Evolutionary conservation across 495 filamentous ascomycete species (phyloP).

Genomic region (Podospora bellae-mahoneyi): DNA sequence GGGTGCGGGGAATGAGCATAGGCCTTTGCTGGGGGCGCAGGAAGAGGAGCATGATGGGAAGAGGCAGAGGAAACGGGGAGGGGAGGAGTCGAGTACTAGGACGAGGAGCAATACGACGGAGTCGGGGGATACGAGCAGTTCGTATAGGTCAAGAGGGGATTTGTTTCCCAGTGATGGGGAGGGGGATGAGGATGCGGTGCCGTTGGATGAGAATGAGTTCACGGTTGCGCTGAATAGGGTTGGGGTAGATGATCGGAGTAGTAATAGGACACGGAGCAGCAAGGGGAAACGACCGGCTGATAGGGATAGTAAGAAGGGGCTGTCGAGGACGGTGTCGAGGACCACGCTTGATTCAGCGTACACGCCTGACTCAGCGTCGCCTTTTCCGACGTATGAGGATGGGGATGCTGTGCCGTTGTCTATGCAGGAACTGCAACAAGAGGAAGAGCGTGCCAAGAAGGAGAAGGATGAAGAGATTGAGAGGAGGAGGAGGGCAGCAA

Average conservation of each 20-base stretch:
- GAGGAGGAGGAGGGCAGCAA: conserved; percentile 67
- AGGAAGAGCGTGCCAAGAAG: conserved; percentile 65
- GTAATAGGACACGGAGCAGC: conserved; percentile 60
- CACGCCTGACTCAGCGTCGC: conserved; percentile 35
- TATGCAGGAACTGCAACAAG: conserved; percentile 67
- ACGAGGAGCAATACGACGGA: conserved; percentile 69
- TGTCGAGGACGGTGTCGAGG: conserved; percentile 54
- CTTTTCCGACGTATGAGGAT: conserved; percentile 28
- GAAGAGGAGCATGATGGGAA: conserved; percentile 29
- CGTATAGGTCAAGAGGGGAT: conserved; percentile 87
- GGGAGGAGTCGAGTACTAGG: conserved; percentile 49
- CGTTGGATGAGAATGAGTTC: conserved; percentile 84
- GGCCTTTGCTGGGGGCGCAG: conserved; percentile 65
- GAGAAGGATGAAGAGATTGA: conserved; percentile 71
- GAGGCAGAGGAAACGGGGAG: conserved; percentile 25
- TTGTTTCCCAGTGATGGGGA: conserved; percentile 91
- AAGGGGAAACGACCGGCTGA: conserved; percentile 58
- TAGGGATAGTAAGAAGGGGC: conserved; percentile 37
- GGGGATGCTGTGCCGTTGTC: conserved; percentile 42
- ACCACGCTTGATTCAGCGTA: conserved; percentile 51
- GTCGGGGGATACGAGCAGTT: conserved; percentile 83
- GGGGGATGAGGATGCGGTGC: conserved; percentile 83
- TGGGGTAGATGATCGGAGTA: conserved; percentile 60
- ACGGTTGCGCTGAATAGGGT: conserved; percentile 71
- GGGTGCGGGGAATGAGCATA: conserved; percentile 55